Percentiles rank a stretch among this genome's conserved stretches.
Evolutionary conservation across 768 basidiomycete genomes (phyloP).

Genomic region (Suillus placidus): DNA sequence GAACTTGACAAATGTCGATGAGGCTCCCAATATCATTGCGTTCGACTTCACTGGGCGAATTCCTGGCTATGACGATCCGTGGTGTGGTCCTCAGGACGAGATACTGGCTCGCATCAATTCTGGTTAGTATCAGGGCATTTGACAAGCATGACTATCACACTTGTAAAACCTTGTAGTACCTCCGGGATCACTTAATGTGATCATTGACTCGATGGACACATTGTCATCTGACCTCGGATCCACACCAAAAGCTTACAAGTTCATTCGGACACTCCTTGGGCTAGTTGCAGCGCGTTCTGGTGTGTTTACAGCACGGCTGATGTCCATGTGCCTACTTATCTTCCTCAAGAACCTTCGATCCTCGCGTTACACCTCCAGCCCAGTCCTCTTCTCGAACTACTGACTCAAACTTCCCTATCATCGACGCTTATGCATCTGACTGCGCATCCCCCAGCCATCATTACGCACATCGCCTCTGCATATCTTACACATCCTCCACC

Average conservation of each 20-base stretch:
- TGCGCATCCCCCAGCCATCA: constrained; percentile 70
- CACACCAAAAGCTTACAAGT: constrained; percentile 50
- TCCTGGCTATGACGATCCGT: constrained; percentile 52
- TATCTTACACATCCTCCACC: constrained; percentile 77
- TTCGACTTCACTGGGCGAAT: constrained; percentile 54
- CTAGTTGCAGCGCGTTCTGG: constrained; percentile 52
- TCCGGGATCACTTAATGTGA: constrained; percentile 54
- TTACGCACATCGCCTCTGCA: constrained; percentile 66
- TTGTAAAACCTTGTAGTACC: constrained; percentile 33
- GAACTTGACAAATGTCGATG: constrained; percentile 38
- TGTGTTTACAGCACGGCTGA: constrained; percentile 32
- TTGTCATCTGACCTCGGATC: constrained; percentile 62
- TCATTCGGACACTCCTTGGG: constrained; percentile 50
- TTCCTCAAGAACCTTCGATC: constrained; percentile 50
- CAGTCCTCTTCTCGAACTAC: constrained; percentile 52
- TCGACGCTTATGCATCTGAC: constrained; percentile 62
- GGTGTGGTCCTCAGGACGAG: constrained; percentile 35
- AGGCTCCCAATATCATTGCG: constrained; percentile 37
- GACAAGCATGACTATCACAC: background rate
- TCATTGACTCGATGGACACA: constrained; percentile 76
- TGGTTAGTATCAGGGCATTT: constrained; percentile 36
- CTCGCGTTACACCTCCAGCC: constrained; percentile 60
- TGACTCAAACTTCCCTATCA: constrained; percentile 67
- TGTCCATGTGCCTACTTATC: constrained; percentile 11
- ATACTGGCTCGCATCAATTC: constrained; percentile 47